These are phyloP conservation scores for Suillus plorans DNA, from an alignment of 768 basidiomycete species.

Conservation along the genomic window DNA sequence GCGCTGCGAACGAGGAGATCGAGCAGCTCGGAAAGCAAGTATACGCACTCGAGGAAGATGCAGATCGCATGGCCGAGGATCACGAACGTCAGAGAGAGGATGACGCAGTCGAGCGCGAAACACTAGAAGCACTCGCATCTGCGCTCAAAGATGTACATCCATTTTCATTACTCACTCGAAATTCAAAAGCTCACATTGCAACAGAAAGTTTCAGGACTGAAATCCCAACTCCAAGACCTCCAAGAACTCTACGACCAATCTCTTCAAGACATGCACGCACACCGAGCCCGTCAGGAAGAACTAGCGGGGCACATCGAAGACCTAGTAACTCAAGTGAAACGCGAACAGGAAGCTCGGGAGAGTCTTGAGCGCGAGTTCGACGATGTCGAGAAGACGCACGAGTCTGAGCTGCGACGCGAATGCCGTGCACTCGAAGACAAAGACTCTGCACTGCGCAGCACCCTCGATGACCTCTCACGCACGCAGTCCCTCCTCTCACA, in stretches of 20 bases:
- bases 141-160: constrained; percentile 77
- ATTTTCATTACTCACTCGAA: neutral
- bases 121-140: constrained; percentile 60
- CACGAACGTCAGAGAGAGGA: constrained; percentile 67
- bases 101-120: constrained; percentile 67
- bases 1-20: constrained; percentile 71
- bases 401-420: constrained; percentile 57
- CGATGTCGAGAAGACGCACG: constrained; percentile 59
- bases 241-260: constrained; percentile 65
- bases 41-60: constrained; percentile 84
- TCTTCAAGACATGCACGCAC: constrained; percentile 60
- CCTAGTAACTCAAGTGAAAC: constrained; percentile 59
- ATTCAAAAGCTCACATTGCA: neutral
- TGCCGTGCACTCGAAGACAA: constrained; percentile 68
- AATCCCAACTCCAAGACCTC: constrained; percentile 64
- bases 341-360: constrained; percentile 58
- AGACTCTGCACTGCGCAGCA: constrained; percentile 63
- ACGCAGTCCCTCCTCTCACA: constrained; percentile 63
- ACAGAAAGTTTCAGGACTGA: constrained; percentile 69
- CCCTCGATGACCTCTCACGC: constrained; percentile 62
- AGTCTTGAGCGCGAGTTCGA: constrained; percentile 54
- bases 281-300: constrained; percentile 74
- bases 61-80: constrained; percentile 75
- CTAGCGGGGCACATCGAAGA: constrained; percentile 74
- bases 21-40: constrained; percentile 80